Base-by-base conservation (phyloP, 495 filamentous ascomycete species). In the Staphylotrichum tortipilum region DNA sequence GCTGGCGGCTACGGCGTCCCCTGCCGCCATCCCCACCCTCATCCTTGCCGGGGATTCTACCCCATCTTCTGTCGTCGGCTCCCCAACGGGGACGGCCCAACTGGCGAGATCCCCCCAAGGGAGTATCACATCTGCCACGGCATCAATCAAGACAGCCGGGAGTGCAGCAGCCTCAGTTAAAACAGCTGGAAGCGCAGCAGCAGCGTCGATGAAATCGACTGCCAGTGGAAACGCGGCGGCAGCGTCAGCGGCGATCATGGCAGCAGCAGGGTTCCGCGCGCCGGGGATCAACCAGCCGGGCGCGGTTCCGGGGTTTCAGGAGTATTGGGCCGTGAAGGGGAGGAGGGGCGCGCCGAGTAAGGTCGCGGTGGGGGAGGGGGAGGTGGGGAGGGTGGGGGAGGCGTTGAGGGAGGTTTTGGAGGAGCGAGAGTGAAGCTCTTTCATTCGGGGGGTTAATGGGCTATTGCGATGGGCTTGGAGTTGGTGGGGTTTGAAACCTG, bases 281-380 rank as follows among this genome's bases (percentile, higher is more conserved):
- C 70, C 75, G 7, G 77, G 77, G 0, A 74, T 78, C 52, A 79
- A 79, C 50, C 77, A 79, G 55, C 66, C 68, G 0, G 77, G 77
- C 3, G 58, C 63, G 4, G 66, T 79, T 19, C 75, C 77, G 0
- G 75, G 77, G 2, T 78, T 78, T 38, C 53, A 67, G 5, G 64
- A 71, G 28, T 69, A 68, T 44, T 63, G 62, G 50, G 64, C 63
- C 6, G 58, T 59, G 19, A 67, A 68, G n/a, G 59, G 66, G 52
- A 63, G 64, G 21, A 65, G 62, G 19, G 68, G 57, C 17, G 54
- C 61, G n/a, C 69, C 68, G 9, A 65, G 64, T 22, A 70, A 70
- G 47, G 72, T 74, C 12, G 57, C 53, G 18, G 69, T 73, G 6
- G 66, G 69, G 7, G 57, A 55, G 0, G 54, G 71, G 14, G 70